Conservation (phyloP, 2,329 filamentous ascomycete genomes). For the Gnomoniopsis sp. region DNA sequence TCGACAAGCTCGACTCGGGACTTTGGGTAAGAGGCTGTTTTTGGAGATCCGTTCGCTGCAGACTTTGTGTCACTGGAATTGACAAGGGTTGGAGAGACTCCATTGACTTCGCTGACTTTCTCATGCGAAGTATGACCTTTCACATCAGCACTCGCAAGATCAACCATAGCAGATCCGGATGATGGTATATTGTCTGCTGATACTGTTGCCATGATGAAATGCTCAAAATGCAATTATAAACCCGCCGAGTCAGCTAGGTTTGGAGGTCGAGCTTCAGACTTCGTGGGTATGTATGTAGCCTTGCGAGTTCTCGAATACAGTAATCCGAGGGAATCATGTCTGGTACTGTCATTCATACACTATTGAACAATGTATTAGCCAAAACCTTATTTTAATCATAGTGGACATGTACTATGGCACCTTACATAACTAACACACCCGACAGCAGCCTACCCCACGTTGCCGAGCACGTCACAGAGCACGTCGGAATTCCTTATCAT, state of each 20-base stretch:
- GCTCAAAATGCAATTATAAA: background rate
- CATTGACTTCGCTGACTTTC: background rate
- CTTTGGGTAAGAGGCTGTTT: constrained; percentile 14
- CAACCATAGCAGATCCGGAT: background rate
- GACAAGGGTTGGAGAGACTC: background rate
- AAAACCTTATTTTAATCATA: no score
- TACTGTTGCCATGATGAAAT: background rate
- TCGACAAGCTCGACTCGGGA: constrained; percentile 29
- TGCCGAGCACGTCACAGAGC: constrained; percentile 15
- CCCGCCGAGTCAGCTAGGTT: background rate
- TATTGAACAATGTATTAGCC: background rate
- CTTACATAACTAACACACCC: background rate
- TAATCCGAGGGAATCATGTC: no score
- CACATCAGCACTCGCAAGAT: background rate
- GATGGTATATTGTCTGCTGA: background rate
- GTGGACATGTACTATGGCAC: background rate
- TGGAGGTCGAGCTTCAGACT: background rate
- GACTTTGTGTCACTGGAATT: background rate
- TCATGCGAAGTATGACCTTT: background rate
- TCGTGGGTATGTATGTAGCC: background rate
- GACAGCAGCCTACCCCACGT: background rate
- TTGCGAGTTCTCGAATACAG: no score
- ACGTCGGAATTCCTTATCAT: constrained; percentile 12
- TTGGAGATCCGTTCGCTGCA: background rate
- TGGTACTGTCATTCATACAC: background rate